Conservation (phyloP, 192 early-diverging fungal genomes). For the Mortierella hygrophila region DNA sequence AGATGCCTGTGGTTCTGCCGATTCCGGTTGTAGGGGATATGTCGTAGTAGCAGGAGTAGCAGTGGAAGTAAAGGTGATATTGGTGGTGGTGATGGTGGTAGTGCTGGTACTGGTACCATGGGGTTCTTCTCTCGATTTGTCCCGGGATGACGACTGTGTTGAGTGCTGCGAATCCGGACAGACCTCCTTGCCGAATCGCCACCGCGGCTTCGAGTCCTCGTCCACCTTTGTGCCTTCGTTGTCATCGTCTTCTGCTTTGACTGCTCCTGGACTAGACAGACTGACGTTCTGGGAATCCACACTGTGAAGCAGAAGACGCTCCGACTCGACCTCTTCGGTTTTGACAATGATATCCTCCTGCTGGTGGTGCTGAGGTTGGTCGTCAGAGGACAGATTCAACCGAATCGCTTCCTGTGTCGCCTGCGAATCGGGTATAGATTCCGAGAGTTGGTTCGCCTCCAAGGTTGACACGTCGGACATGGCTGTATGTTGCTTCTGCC, state of each 20-base stretch:
- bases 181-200: background rate
- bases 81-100: background rate
- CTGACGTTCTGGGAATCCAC: background rate
- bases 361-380: background rate
- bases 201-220: background rate
- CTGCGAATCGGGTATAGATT: background rate
- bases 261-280: background rate
- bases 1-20: background rate
- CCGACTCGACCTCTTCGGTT: background rate
- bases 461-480: background rate
- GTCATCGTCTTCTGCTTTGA: background rate
- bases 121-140: background rate
- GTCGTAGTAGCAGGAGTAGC: too few relatives aligned
- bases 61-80: background rate
- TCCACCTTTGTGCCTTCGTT: background rate
- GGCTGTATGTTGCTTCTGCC: background rate
- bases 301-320: background rate
- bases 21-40: background rate
- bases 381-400: background rate
- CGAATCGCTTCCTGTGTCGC: background rate
- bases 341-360: background rate
- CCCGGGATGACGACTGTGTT: background rate
- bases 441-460: background rate
- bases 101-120: background rate
- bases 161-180: constrained; percentile 3